Percentiles rank a stretch among this genome's conserved stretches.
phyloP scores from a whole-genome alignment of 192 early-diverging fungal species.

The Spizellomyces punctatus region DNA sequence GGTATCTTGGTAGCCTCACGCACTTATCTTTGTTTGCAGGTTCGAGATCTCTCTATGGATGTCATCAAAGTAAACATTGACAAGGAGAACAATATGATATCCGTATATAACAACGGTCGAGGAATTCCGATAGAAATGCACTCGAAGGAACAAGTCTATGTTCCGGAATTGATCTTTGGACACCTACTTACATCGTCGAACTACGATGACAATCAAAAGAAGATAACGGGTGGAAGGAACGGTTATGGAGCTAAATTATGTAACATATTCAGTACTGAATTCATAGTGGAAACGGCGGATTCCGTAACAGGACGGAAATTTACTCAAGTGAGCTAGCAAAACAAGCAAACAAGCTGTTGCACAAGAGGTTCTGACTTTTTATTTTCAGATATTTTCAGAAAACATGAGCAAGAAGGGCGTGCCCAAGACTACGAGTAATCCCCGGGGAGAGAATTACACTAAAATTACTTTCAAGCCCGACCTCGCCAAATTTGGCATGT shows the following conservation, averaged over 20 bases:
- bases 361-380: background rate
- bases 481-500: conserved; percentile 88
- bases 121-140: conserved; percentile 97
- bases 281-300: conserved; percentile 91
- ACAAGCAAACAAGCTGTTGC: background rate
- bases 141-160: conserved; percentile 83
- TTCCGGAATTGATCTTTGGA: conserved; percentile 97
- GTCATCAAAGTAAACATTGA: conserved; percentile 88
- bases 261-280: conserved; percentile 96
- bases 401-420: conserved; percentile 84
- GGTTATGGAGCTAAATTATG: conserved; percentile 86
- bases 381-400: conserved; percentile 65
- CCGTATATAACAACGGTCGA: conserved; percentile 89
- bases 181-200: conserved; percentile 96
- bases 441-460: conserved; percentile 79
- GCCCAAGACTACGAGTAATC: conserved; percentile 72
- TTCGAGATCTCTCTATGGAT: conserved; percentile 86
- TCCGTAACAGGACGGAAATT: conserved; percentile 71
- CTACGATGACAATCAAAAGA: conserved; percentile 94
- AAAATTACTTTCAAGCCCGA: conserved; percentile 95
- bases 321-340: conserved; percentile 58
- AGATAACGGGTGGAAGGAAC: conserved; percentile 94
- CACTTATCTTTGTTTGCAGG: conserved; percentile 42
- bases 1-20: background rate
- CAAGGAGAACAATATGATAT: conserved; percentile 74